These are phyloP conservation scores for Mycena chlorophos DNA, from an alignment of 768 basidiomycete species.

Conservation along the genomic window DNA sequence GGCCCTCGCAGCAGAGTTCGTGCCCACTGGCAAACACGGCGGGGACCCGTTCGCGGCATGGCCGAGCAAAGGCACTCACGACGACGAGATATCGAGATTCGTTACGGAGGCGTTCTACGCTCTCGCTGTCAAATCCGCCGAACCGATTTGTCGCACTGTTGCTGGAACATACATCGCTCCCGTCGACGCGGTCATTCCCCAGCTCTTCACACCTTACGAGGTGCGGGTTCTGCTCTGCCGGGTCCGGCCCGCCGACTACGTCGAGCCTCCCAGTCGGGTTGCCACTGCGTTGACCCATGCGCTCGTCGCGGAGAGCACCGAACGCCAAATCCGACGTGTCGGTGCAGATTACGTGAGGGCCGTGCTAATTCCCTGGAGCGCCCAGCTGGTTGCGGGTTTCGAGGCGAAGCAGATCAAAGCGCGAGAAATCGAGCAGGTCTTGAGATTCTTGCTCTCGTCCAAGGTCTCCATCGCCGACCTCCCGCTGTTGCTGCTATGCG, in stretches of 20 bases:
- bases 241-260: conserved; percentile 7
- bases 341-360: conserved; percentile 6
- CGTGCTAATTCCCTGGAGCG: neutral
- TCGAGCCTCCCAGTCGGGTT: conserved; percentile 1
- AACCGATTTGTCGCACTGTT: conserved; percentile 13
- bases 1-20: neutral
- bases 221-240: conserved; percentile 9
- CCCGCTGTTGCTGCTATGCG: conserved; percentile 12
- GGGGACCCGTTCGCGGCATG: conserved; percentile 15
- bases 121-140: conserved; percentile 1
- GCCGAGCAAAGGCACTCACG: conserved; percentile 8
- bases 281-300: neutral
- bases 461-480: conserved; percentile 1
- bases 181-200: conserved; percentile 15
- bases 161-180: conserved; percentile 13
- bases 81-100: conserved; percentile 16
- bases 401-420: neutral
- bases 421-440: neutral
- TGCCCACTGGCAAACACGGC: neutral
- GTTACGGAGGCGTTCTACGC: conserved; percentile 19
- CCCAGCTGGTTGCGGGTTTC: neutral
- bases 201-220: neutral
- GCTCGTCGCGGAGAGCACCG: neutral
- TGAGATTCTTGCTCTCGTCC: conserved; percentile 13
- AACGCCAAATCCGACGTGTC: conserved; percentile 6